Base-by-base conservation (phyloP, 345 rosid genomes). In the Odontarrhena argentea region DNA sequence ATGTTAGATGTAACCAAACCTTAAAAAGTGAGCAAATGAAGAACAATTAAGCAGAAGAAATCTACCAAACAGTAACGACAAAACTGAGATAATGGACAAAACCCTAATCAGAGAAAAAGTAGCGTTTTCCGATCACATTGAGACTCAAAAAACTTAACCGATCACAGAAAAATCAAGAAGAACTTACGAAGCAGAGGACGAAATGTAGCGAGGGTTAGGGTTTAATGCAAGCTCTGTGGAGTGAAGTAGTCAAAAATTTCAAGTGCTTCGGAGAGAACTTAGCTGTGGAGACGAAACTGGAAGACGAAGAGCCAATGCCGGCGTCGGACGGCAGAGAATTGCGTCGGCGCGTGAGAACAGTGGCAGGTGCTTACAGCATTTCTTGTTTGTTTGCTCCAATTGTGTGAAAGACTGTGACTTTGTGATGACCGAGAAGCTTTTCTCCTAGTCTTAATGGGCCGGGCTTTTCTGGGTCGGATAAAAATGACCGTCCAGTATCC, bases 261-360 rank as follows among this genome's bases (percentile, higher is more conserved):
- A 58, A 48, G 51, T 56, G 35, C 12, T 40, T 55, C 9, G 15
- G n/a, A 48, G 30, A n/a, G 38, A 56, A 6, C 40, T n/a, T 24
- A 28, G 47, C 41, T 7, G 26, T 62, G 43, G 34, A 32, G 24
- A 3, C 47, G n/a, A 49, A 49, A 0, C 14, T 22, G 3, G 50
- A 32, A 54, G 30, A 40, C 2, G 53, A 6, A 11, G 8, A 48
- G 22, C 11, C 40, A 64, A 65, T 72, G 76, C 13, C 41, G 65
- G 37, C 5, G 65, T 12, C 59, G 59, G 40, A 24, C 9, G 59
- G 52, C 11, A 4, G 65, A 46, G 46, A 9, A 14, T 15, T 25
- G 18, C 68, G 69, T 9, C 64, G 69, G 69, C 56, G 64, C 69
- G 75, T 71, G 75, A 38, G 18, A 11, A 42, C 18, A 11, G 28